These are phyloP conservation scores for Cornus florida DNA, from an alignment of 148 eudicot genomes.

Conservation along the genomic window DNA sequence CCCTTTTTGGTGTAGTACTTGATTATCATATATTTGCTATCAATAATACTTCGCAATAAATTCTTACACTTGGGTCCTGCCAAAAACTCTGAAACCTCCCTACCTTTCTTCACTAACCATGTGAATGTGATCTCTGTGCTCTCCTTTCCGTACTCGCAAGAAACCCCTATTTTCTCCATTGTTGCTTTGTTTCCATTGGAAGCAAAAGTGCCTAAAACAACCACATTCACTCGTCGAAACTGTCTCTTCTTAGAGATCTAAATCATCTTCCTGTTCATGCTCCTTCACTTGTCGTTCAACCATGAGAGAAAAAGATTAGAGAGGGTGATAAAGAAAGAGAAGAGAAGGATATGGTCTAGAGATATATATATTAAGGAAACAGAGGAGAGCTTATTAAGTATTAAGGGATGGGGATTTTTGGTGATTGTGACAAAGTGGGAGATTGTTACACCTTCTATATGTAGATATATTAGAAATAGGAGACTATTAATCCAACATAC, in stretches of 20 bases:
- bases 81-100: constrained; percentile 39
- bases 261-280: background rate
- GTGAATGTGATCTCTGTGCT: constrained; percentile 18
- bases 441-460: too few relatives aligned
- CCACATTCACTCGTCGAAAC: constrained; percentile 23
- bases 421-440: too few relatives aligned
- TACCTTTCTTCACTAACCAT: constrained; percentile 38
- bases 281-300: background rate
- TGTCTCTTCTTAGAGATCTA: constrained; percentile 15
- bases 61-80: constrained; percentile 83
- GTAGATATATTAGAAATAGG: too few relatives aligned
- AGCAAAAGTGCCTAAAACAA: constrained; percentile 32
- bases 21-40: constrained; percentile 31
- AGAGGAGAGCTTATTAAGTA: too few relatives aligned
- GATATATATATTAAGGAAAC: too few relatives aligned
- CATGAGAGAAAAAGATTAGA: too few relatives aligned
- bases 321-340: too few relatives aligned
- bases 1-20: constrained; percentile 1
- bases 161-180: constrained; percentile 12
- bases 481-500: too few relatives aligned
- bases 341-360: too few relatives aligned
- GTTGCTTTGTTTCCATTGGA: background rate
- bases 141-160: constrained; percentile 19
- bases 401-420: too few relatives aligned
- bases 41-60: constrained; percentile 34